Evolutionary conservation across 2,329 filamentous ascomycete species (phyloP), one percentile per base, ranked within the genome.

Genomic region (Pseudocercospora vitis): DNA sequence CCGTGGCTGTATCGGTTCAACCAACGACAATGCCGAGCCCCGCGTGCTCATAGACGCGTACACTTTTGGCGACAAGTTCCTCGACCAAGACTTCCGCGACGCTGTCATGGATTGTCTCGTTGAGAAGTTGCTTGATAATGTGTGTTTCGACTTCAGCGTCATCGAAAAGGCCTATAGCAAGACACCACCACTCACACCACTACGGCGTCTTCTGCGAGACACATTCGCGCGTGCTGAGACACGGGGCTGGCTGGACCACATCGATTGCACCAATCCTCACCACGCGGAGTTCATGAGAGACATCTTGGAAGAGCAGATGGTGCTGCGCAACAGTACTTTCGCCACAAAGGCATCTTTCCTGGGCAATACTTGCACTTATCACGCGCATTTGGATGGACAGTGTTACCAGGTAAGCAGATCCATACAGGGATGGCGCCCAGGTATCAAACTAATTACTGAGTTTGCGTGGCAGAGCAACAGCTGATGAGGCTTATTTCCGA

Each of bases 51-150:
- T 29, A 11, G 26, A 29, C 3, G 50, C 55, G 4, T 68, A 62
- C 53, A 50, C 62, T 2, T 55, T 68, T 1, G 64, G 64, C 11
- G 65, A 67, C 19, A 61, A 62, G 23, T 14, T 67, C 0, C 37
- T 60, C 3, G 64, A 67, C 49, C 4, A 21, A 0, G 19, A 45
- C 12, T 66, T 65, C 60, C 65, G 61, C 40, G 63, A 67, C 40
- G 50, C 56, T 1, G 24, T 61, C 1, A 44, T 63, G 18, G 52
- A 63, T 11, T 45, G 48, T 7, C 51, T 64, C 28, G 48, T 64
- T 5, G 39, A 50, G 1, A 53, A 56, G 5, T 11, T 58, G 14
- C 14, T 42, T 4, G 19, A 3, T 2, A 24, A n/a, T 4, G 2
- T 19, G 9, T 3, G 19, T 16, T 58, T 50, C 31, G 46, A 59